Percentiles rank a stretch among this genome's conserved stretches.
These are phyloP conservation scores for Leishmania arabica DNA, from an alignment of 208 protist species.

Conservation along the genomic window DNA sequence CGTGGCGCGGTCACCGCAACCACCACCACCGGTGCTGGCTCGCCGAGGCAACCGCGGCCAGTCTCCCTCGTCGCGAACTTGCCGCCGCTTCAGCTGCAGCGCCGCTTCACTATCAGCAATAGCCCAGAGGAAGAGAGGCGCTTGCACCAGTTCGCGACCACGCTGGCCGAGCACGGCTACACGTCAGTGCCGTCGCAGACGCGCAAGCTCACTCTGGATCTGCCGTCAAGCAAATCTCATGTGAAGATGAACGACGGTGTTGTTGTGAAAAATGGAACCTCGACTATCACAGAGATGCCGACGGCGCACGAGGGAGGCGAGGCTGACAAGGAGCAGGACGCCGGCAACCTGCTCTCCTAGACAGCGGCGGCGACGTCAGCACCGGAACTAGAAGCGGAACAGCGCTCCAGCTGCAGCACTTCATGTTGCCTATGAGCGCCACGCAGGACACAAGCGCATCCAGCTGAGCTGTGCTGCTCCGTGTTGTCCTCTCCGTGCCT, in stretches of 20 bases:
- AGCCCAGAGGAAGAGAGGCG: slow-evolving; percentile 8
- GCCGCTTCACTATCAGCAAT: slow-evolving; percentile 18
- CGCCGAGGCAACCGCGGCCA: not conserved
- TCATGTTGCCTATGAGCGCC: not conserved
- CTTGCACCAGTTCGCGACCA: slow-evolving; percentile 29
- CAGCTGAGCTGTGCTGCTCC: not conserved
- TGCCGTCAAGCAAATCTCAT: not conserved
- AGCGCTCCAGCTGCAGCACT: not conserved
- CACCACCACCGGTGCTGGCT: not conserved
- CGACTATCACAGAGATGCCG: not conserved
- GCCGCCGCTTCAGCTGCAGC: slow-evolving; percentile 20
- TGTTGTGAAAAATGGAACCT: not conserved
- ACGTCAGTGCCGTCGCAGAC: not conserved
- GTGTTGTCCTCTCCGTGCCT: not conserved
- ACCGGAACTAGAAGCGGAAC: not conserved
- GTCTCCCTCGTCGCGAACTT: slow-evolving; percentile 4
- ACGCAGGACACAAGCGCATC: not conserved
- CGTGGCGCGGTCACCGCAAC: not conserved
- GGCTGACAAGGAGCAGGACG: not conserved
- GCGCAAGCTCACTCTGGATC: not conserved
- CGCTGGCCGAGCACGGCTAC: slow-evolving; percentile 30
- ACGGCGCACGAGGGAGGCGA: not conserved
- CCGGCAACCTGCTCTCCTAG: not conserved
- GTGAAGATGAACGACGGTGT: not conserved
- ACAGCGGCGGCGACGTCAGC: not conserved